phyloP scores from a whole-genome alignment of 495 filamentous ascomycete genomes.

The Penicillium cosmopolitanum region DNA sequence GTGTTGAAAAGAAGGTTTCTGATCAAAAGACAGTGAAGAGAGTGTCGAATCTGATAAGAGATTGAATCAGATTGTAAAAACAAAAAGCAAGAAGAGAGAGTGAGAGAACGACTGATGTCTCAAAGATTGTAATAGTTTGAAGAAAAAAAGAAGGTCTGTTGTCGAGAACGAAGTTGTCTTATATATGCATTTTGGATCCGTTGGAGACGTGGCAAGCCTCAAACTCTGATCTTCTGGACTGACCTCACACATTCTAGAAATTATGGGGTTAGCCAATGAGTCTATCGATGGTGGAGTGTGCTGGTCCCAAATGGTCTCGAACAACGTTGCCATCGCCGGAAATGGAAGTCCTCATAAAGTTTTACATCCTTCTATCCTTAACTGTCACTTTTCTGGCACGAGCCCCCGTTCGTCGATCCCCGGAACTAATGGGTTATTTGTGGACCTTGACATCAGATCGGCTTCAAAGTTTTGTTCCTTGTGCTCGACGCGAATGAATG shows the following conservation, averaged over 20 bases:
- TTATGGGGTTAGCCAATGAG: conserved; percentile 11
- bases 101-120: conserved; percentile 7
- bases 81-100: conserved; percentile 15
- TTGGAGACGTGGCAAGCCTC: conserved; percentile 13
- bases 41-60: conserved; percentile 21
- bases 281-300: conserved; percentile 1
- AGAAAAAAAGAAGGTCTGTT: conserved; percentile 1
- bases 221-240: not conserved
- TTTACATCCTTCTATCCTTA: conserved; percentile 3
- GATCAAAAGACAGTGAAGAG: conserved; percentile 18
- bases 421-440: not conserved
- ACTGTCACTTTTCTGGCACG: not conserved
- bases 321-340: conserved; percentile 18
- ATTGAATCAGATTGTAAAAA: conserved; percentile 19
- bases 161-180: not conserved
- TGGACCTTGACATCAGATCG: conserved; percentile 2
- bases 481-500: not conserved
- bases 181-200: conserved; percentile 6
- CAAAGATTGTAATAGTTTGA: conserved; percentile 16
- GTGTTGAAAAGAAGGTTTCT: conserved; percentile 7
- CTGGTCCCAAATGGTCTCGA: conserved; percentile 7
- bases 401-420: conserved; percentile 5
- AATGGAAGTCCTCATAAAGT: conserved; percentile 9
- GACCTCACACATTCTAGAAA: conserved; percentile 1
- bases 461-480: conserved; percentile 8